Conservation (phyloP, 2,329 filamentous ascomycete genomes). For the Ophiostoma triangulosporum region DNA sequence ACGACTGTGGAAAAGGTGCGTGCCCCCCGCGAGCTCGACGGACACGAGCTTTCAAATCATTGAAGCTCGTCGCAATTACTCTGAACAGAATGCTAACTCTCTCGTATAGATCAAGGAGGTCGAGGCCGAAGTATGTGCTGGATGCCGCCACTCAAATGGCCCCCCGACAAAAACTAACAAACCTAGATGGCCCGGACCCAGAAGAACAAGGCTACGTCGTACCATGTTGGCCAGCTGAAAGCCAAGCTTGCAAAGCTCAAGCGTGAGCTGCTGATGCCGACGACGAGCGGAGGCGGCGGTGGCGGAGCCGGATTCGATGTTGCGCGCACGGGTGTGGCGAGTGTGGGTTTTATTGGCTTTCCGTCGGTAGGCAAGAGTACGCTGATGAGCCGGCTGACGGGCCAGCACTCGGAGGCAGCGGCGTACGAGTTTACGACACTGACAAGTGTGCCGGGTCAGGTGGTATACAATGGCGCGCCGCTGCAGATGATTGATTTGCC, state of each 20-base stretch:
- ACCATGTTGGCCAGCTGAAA: conserved; percentile 90
- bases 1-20: conserved; percentile 90
- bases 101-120: conserved; percentile 73
- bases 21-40: not conserved
- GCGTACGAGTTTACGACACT: conserved; percentile 98
- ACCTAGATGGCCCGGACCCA: conserved; percentile 83
- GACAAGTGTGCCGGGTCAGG: conserved; percentile 92
- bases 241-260: conserved; percentile 97
- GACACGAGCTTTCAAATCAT: not conserved
- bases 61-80: too few relatives aligned
- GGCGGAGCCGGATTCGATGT: conserved; percentile 90
- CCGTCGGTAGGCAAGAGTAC: conserved; percentile 98
- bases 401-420: conserved; percentile 91
- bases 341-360: conserved; percentile 95
- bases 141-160: too few relatives aligned
- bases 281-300: conserved; percentile 65
- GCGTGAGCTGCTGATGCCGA: conserved; percentile 81
- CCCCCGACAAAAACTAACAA: not conserved
- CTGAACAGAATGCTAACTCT: too few relatives aligned
- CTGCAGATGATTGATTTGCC: conserved; percentile 97
- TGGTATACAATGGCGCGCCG: conserved; percentile 90
- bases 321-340: conserved; percentile 90
- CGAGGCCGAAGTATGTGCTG: conserved; percentile 67
- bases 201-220: conserved; percentile 93
- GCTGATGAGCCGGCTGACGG: conserved; percentile 85